A percentile compares a stretch with the other conserved stretches of the same genome.
phyloP scores from a whole-genome alignment of 352 stramenopile species.

The Globisporangium camurandrum region DNA sequence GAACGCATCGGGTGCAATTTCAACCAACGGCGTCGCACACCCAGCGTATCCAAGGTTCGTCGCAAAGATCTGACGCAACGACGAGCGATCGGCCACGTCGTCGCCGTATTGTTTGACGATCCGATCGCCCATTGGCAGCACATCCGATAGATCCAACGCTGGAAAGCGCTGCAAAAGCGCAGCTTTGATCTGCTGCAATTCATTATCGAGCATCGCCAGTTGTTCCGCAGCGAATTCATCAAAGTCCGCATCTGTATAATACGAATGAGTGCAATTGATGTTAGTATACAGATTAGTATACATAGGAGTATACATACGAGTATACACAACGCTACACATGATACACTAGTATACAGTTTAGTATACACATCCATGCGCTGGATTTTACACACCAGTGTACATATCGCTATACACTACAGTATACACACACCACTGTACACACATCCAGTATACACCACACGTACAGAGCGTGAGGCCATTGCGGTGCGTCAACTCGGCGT shows the following conservation, averaged over 20 bases:
- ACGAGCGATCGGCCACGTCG: conserved; percentile 83
- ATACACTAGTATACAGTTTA: background rate
- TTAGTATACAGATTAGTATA: too few species aligned
- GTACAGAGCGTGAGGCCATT: conserved; percentile 85
- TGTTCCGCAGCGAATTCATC: conserved; percentile 90
- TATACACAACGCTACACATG: background rate
- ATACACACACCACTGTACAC: background rate
- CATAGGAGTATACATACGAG: background rate
- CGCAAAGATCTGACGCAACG: conserved; percentile 86
- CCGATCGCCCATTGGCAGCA: conserved; percentile 86
- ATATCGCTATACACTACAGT: background rate
- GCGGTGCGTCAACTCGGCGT: conserved; percentile 78
- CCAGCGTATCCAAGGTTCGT: conserved; percentile 88
- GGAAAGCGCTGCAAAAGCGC: conserved; percentile 87
- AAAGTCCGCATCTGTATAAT: conserved; percentile 90
- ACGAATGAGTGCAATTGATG: too few species aligned
- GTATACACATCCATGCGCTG: background rate
- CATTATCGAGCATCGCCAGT: conserved; percentile 89
- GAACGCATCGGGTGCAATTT: conserved; percentile 67
- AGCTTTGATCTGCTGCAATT: conserved; percentile 89
- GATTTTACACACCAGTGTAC: background rate
- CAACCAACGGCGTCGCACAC: conserved; percentile 83
- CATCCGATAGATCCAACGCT: conserved; percentile 84
- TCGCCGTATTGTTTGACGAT: conserved; percentile 91
- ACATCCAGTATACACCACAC: too few species aligned